Evolutionary conservation across 805 yeast species (phyloP), one percentile per base, ranked within the genome.

Genomic region (Suhomyces xylopsoci): DNA sequence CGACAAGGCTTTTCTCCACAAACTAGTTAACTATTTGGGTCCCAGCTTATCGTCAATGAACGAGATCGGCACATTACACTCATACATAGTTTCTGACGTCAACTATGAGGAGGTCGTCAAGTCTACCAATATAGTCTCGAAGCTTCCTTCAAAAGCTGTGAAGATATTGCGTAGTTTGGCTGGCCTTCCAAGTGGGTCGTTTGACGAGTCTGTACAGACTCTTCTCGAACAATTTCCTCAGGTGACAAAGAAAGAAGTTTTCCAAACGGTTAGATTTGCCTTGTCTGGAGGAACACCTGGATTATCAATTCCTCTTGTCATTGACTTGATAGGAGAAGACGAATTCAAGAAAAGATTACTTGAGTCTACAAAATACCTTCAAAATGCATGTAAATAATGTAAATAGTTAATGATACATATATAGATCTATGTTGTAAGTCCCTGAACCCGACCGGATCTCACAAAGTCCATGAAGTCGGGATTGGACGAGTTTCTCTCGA

Each of bases 281-380:
- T 64, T 90, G 22, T 78, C 89, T 12, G 96, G 89, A 0, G 81
- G 84, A 7, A 74, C 74, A 4, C 77, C 96, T 0, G 97, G 97
- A 0, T 71, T 86, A 26, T 82, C 83, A 15, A 71, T 91, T 4
- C 87, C 87, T 0, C 70, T 75, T 5, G 69, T 89, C 30, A 63
- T 86, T 17, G 76, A 76, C 0, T 62, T 87, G 7, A 60, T 90
- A 15, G 93, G 91, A 0, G 45, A 58, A 3, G 63, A 66, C 1
- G 76, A 74, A 51, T 65, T 66, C 12, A 65, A 47, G 30, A 28
- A 44, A 14, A 68, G 77, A 66, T 51, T 70, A 7, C 34, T 53
- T 7, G 30, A 24, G 28, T 32, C 49, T 20, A 47, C 26, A 22
- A 19, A 34, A n/a, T 42, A 22, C 12, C 30, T 42, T 22, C 12